Conservation (phyloP, 2,329 filamentous ascomycete genomes). For the Ophiocordyceps sinensis region DNA sequence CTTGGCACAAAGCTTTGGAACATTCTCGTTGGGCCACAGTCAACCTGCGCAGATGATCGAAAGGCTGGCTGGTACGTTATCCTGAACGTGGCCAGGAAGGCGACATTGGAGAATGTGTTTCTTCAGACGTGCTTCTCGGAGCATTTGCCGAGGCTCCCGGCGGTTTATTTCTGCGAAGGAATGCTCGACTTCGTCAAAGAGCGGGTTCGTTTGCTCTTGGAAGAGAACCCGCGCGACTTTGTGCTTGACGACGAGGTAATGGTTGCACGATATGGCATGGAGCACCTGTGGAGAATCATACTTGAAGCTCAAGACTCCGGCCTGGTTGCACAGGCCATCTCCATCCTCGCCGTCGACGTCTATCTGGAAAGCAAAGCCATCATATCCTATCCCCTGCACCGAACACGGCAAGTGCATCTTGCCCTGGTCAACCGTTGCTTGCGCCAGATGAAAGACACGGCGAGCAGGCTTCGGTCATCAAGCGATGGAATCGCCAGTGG, state of each 20-base stretch:
- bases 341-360: conserved; percentile 52
- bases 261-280: conserved; percentile 38
- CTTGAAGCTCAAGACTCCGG: conserved; percentile 49
- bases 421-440: conserved; percentile 62
- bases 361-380: conserved; percentile 51
- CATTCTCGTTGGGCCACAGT: conserved; percentile 51
- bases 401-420: conserved; percentile 47
- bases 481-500: conserved; percentile 25
- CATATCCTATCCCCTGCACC: conserved; percentile 29
- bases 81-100: conserved; percentile 28
- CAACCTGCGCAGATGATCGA: conserved; percentile 45
- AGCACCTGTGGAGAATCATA: conserved; percentile 75
- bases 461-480: conserved; percentile 33
- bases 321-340: conserved; percentile 55
- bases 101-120: conserved; percentile 38
- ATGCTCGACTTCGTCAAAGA: conserved; percentile 48
- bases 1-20: conserved; percentile 57
- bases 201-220: conserved; percentile 31
- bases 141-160: conserved; percentile 42
- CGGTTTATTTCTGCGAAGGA: conserved; percentile 44
- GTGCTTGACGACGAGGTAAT: conserved; percentile 36
- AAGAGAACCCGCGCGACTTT: conserved; percentile 24
- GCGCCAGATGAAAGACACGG: conserved; percentile 50
- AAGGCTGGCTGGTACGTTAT: conserved; percentile 57
- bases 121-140: conserved; percentile 36